Evolutionary conservation across 2,329 filamentous ascomycete genomes (phyloP).

Genomic region (Lachnellula willkommii): DNA sequence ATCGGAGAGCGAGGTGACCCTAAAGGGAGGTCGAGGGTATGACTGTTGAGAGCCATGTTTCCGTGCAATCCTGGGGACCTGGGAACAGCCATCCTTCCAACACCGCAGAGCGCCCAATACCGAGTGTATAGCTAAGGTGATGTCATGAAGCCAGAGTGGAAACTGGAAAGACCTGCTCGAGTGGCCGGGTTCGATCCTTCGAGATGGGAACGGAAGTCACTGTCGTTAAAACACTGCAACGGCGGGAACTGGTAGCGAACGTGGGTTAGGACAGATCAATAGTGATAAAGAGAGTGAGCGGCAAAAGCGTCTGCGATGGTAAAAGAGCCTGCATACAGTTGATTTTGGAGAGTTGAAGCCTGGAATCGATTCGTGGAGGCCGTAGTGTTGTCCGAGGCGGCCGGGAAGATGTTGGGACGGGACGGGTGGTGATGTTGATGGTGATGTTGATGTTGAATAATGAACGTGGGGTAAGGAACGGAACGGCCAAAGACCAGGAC

Average conservation of each 20-base stretch:
- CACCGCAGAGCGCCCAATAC: neutral
- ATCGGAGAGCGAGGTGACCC: conserved; percentile 1
- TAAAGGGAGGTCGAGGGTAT: neutral
- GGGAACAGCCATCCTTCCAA: neutral
- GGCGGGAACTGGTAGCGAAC: neutral
- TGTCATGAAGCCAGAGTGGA: neutral
- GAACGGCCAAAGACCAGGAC: neutral
- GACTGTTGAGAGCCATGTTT: neutral
- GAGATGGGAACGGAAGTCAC: neutral
- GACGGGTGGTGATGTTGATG: neutral
- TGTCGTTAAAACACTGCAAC: neutral
- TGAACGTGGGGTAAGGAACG: neutral
- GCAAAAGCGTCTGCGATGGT: neutral
- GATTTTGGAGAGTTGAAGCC: no score
- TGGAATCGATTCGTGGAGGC: neutral
- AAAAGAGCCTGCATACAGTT: no score
- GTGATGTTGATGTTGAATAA: neutral
- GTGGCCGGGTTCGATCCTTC: neutral
- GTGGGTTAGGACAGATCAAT: neutral
- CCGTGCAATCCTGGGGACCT: neutral
- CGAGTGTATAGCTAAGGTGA: neutral
- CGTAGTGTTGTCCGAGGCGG: neutral
- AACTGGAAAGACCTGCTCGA: neutral
- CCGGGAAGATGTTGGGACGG: neutral
- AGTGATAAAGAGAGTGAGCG: neutral